These are phyloP conservation scores for Candolleomyces efflorescens DNA, from an alignment of 768 basidiomycete genomes.

Conservation along the genomic window DNA sequence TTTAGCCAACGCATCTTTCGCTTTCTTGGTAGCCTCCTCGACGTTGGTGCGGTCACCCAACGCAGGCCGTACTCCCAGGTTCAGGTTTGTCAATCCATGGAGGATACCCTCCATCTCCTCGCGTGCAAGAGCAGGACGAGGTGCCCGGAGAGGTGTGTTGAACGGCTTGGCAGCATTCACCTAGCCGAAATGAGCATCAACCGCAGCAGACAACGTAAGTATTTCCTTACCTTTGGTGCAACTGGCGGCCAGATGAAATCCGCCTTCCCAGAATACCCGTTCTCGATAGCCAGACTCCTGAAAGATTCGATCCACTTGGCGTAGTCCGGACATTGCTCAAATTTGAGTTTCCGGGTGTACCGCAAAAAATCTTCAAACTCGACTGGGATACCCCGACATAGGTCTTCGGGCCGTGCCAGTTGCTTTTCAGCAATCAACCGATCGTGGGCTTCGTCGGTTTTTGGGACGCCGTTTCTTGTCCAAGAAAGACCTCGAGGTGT, in stretches of 20 bases:
- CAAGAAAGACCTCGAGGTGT: constrained; percentile 73
- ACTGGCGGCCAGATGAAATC: constrained; percentile 74
- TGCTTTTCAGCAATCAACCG: constrained; percentile 63
- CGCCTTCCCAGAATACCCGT: constrained; percentile 54
- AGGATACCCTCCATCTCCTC: constrained; percentile 54
- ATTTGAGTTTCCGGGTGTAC: constrained; percentile 66
- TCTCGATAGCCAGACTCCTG: constrained; percentile 51
- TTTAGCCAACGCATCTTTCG: constrained; percentile 26
- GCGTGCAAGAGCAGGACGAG: constrained; percentile 29
- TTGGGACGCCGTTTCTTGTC: constrained; percentile 80
- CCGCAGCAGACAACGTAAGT: background rate
- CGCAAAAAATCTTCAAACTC: constrained; percentile 76
- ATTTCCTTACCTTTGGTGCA: constrained; percentile 24
- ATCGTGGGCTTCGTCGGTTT: constrained; percentile 59
- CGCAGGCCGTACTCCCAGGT: constrained; percentile 47
- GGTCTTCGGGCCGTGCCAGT: constrained; percentile 53
- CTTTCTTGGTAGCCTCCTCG: constrained; percentile 28
- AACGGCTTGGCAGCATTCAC: constrained; percentile 23
- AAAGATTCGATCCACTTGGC: constrained; percentile 62
- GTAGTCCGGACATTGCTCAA: constrained; percentile 69
- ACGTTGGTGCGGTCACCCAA: constrained; percentile 51
- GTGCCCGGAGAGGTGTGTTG: constrained; percentile 32
- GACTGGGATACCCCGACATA: constrained; percentile 64
- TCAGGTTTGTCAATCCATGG: constrained; percentile 53
- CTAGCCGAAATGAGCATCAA: background rate